Evolutionary conservation across 169 alveolate genomes (phyloP).

Genomic region (Plasmodium blacklocki): DNA sequence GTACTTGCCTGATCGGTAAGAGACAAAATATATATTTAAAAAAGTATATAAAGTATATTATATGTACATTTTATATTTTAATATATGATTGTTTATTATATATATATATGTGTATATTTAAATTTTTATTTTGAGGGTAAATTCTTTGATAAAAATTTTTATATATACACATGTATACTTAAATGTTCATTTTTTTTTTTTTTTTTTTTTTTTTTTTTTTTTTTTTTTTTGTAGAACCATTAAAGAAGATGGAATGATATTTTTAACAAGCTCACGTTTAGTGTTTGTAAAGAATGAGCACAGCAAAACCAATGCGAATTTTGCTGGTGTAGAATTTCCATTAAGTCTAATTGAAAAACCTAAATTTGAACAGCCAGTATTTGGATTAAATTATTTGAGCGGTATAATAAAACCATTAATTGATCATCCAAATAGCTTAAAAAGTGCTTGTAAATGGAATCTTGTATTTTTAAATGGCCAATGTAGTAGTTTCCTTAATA

Average conservation of each 20-base stretch:
- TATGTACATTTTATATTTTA: not conserved
- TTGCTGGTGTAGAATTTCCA: slow-evolving; percentile 63
- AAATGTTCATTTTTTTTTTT: slow-evolving; percentile 11
- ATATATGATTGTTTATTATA: not conserved
- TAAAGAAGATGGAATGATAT: slow-evolving; percentile 68
- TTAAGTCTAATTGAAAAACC: slow-evolving; percentile 59
- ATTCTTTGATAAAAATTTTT: not conserved
- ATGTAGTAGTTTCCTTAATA: slow-evolving; percentile 61
- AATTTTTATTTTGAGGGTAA: not conserved
- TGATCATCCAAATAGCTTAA: slow-evolving; percentile 62
- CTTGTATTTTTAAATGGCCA: slow-evolving; percentile 58
- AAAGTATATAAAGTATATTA: no score
- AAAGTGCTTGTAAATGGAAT: slow-evolving; percentile 69
- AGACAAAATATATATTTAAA: no score
- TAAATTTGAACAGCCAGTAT: slow-evolving; percentile 75
- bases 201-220: slow-evolving; percentile 13
- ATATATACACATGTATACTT: not conserved
- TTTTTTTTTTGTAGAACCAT: slow-evolving; percentile 52
- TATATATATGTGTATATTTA: not conserved
- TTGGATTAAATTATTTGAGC: slow-evolving; percentile 61
- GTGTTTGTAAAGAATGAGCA: slow-evolving; percentile 50
- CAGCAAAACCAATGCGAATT: slow-evolving; percentile 65
- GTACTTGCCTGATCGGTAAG: slow-evolving; percentile 70
- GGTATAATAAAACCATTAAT: slow-evolving; percentile 60
- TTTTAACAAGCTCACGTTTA: slow-evolving; percentile 71